Evolutionary conservation across 140 eudicot species (phyloP).

Genomic region (Anethum foeniculum): DNA sequence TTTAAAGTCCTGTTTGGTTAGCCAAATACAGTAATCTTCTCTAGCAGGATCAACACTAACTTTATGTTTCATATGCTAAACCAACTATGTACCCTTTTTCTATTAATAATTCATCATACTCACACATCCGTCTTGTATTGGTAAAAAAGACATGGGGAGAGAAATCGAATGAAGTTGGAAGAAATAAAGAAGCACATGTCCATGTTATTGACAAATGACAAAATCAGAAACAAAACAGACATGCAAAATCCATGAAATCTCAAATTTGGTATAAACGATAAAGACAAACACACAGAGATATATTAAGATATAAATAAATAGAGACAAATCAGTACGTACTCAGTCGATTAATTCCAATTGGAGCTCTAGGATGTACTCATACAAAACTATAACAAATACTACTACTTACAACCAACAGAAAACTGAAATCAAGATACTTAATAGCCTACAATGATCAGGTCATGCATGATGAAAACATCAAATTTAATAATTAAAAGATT

Average conservation of each 20-base stretch:
- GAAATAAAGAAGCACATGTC: neutral
- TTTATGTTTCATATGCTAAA: neutral
- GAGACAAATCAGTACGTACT: slow-evolving; percentile 4
- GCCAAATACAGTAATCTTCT: slow-evolving; percentile 5
- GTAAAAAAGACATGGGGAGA: no score
- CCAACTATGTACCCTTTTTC: neutral
- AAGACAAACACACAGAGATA: slow-evolving; percentile 4
- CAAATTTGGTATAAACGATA: neutral
- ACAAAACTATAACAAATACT: slow-evolving; percentile 5
- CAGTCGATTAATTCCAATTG: slow-evolving; percentile 22
- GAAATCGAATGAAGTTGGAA: neutral
- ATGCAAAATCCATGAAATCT: neutral
- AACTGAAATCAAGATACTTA: slow-evolving; percentile 7
- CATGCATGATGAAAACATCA: neutral
- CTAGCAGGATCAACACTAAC: neutral
- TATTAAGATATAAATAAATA: neutral
- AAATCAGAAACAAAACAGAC: neutral
- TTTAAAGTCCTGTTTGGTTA: neutral
- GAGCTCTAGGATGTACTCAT: slow-evolving; percentile 18
- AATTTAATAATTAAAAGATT: slow-evolving; percentile 5
- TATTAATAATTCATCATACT: no score
- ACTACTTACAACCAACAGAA: slow-evolving; percentile 9
- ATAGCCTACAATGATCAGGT: slow-evolving; percentile 6
- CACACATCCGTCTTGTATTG: no score
- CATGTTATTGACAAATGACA: neutral